phyloP scores from a whole-genome alignment of 345 rosid genomes.

The Triadica sebifera region DNA sequence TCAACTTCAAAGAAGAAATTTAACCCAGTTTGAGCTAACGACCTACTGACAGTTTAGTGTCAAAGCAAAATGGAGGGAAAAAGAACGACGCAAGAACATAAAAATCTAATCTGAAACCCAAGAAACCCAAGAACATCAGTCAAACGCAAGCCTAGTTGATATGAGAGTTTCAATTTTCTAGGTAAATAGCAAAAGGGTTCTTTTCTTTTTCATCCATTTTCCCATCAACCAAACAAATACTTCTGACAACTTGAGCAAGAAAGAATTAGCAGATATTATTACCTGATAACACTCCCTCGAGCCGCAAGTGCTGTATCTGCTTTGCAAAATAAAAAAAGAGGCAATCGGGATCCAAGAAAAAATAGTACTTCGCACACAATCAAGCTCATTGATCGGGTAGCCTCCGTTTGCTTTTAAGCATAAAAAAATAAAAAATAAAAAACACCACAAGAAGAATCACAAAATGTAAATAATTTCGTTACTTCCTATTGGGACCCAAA shows the following conservation, averaged over 20 bases:
- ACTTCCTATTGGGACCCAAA: not conserved
- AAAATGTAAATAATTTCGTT: too few relatives aligned
- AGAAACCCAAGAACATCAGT: not conserved
- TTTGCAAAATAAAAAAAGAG: constrained; percentile 1
- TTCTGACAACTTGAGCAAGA: not conserved
- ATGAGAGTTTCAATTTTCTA: not conserved
- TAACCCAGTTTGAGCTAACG: too few relatives aligned
- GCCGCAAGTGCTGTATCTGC: not conserved
- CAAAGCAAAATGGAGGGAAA: too few relatives aligned
- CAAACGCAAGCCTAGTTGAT: not conserved
- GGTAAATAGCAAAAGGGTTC: too few relatives aligned
- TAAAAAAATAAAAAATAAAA: not conserved
- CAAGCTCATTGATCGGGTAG: not conserved
- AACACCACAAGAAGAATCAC: too few relatives aligned
- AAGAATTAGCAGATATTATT: not conserved
- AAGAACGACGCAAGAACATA: too few relatives aligned
- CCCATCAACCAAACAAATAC: not conserved
- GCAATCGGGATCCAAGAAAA: not conserved
- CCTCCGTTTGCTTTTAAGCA: not conserved
- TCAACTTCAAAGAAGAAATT: too few relatives aligned
- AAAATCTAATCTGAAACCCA: too few relatives aligned
- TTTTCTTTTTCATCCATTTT: not conserved
- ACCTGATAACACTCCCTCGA: not conserved
- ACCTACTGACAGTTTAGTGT: too few relatives aligned
- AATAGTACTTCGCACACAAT: not conserved